Base-by-base conservation (phyloP, 176 grass and related monocot genomes). In the Microstegium vimineum region DNA sequence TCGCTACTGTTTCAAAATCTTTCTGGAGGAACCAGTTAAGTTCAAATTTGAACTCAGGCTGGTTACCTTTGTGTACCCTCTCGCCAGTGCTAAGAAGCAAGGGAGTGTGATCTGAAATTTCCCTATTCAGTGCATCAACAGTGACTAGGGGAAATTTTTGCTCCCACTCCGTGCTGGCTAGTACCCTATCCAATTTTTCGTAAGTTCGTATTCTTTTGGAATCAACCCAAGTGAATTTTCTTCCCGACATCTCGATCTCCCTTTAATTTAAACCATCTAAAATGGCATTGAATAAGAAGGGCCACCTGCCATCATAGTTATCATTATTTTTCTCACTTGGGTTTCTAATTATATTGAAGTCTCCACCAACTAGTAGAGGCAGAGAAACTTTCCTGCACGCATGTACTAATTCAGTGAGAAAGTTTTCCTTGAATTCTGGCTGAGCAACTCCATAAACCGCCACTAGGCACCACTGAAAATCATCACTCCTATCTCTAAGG, bases 41-140 rank as follows among this genome's bases (percentile, higher is more conserved):
- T 18, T 49, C 46, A 49, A 49, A 49, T 49, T 49, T 49, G 46
- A 49, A 49, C 46, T 49, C 46, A 18, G 15, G 16, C 1, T 17
- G 46, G 0, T 16, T 18, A 0, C 16, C 6, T 1, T 0, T 17
- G 0, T 49, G 4, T 10, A 6, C 5, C 16, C 0, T 18, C 4
- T 49, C 46, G 0, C 46, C 16, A 0, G 16, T 18, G 5, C 16
- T 6, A 5, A 49, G 16, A 0, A 49, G 46, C 1, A 45, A 4
- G 4, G 46, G 46, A 1, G 46, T 49, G 1, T 49, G 46, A 6
- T 49, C 15, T 0, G 51, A 56, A 0, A 56, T 56, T 5, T 56
- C 51, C 17, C 20, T 6, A 22, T 2, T n/a, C 5, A 56, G 0
- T 1, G 51, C 20, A 56, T 22, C 51, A 3, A 66, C 32, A 6